These are phyloP conservation scores for Aurantiochytrium sp. DNA, from an alignment of 108 stramenopile genomes.

Conservation along the genomic window DNA sequence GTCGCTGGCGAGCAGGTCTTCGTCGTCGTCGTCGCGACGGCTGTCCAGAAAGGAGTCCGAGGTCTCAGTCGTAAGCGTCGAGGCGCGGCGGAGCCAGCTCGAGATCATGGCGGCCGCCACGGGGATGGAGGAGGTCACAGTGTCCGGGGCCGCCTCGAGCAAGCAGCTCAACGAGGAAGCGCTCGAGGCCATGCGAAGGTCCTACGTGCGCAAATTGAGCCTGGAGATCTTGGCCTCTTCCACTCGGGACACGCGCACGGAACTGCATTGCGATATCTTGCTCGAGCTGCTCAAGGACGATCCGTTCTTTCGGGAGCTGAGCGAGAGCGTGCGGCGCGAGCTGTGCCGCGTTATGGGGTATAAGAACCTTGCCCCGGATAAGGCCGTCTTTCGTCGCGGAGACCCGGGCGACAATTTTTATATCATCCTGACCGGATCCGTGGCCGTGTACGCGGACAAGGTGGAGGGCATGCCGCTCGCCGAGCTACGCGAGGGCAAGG, in stretches of 20 bases:
- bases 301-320: not conserved
- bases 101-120: too few relatives aligned
- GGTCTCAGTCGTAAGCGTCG: too few relatives aligned
- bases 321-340: not conserved
- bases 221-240: not conserved
- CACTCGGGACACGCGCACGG: not conserved
- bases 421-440: conserved; percentile 50
- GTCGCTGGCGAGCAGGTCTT: too few relatives aligned
- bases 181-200: not conserved
- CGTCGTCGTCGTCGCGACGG: too few relatives aligned
- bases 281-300: conserved; percentile 4
- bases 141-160: too few relatives aligned
- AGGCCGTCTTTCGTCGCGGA: conserved; percentile 52
- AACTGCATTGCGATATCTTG: not conserved
- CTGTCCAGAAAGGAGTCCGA: too few relatives aligned
- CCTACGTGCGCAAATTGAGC: not conserved
- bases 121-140: too few relatives aligned
- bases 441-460: conserved; percentile 45
- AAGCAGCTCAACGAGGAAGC: not conserved
- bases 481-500: conserved; percentile 40
- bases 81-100: too few relatives aligned
- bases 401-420: conserved; percentile 66
- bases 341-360: not conserved
- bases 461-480: not conserved
- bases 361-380: not conserved